These are phyloP conservation scores for Cutaneotrichosporon daszewskae DNA, from an alignment of 1,284 basidiomycete genomes.

Conservation along the genomic window DNA sequence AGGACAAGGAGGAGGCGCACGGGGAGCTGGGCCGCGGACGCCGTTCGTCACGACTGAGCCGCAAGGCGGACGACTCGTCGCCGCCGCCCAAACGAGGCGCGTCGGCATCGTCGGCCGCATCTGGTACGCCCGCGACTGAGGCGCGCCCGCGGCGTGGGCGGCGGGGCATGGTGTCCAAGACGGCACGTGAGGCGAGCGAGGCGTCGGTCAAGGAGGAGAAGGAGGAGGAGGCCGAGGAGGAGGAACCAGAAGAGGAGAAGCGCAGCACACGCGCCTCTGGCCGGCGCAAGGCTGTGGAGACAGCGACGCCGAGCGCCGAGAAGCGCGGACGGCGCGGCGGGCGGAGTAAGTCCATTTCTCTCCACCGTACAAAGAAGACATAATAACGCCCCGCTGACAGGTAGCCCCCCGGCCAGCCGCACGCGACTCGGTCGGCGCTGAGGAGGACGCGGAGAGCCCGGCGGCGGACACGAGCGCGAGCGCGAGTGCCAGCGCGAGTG, in stretches of 20 bases:
- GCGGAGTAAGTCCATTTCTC: conserved; percentile 13
- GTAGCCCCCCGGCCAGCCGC: conserved; percentile 26
- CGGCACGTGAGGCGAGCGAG: conserved; percentile 27
- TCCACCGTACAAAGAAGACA: neutral
- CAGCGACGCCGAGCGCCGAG: conserved; percentile 7
- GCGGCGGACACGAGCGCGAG: conserved; percentile 1
- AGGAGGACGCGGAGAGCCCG: conserved; percentile 13
- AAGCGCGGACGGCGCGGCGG: conserved; percentile 5
- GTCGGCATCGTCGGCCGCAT: conserved; percentile 27
- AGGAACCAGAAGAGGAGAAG: conserved; percentile 22
- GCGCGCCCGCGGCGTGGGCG: conserved; percentile 19
- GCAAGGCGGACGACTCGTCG: conserved; percentile 18
- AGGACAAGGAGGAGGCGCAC: conserved; percentile 5
- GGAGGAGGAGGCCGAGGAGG: conserved; percentile 20
- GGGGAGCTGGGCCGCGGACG: conserved; percentile 19
- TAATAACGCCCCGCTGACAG: conserved; percentile 26
- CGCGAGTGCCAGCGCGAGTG: neutral
- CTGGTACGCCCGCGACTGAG: conserved; percentile 21
- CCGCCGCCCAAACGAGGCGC: conserved; percentile 28
- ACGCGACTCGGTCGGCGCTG: conserved; percentile 23
- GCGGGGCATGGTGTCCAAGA: conserved; percentile 35
- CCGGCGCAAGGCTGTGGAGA: conserved; percentile 20
- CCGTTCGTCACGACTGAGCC: conserved; percentile 16
- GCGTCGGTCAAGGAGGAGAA: conserved; percentile 30
- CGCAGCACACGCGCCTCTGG: conserved; percentile 23